Conservation (phyloP, 495 filamentous ascomycete species). For the Penicillium samsonianum region DNA sequence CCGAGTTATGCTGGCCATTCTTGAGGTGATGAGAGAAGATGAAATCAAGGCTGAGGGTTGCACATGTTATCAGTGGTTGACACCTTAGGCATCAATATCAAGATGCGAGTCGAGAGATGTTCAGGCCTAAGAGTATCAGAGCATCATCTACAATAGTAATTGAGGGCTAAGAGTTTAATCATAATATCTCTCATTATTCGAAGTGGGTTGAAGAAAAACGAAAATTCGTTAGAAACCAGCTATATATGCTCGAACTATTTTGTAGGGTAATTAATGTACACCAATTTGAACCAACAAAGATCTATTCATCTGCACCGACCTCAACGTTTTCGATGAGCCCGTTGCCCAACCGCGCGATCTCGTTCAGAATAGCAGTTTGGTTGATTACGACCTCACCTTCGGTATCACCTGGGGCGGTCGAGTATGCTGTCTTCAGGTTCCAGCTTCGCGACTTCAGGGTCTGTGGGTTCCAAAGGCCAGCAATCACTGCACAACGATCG, state of each 20-base stretch:
- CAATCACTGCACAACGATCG: slow-evolving; percentile 59
- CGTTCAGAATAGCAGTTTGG: slow-evolving; percentile 69
- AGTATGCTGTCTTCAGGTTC: slow-evolving; percentile 68
- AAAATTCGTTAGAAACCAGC: not conserved
- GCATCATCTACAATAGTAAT: not conserved
- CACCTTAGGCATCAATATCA: slow-evolving; percentile 16
- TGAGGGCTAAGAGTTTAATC: not conserved
- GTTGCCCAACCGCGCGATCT: slow-evolving; percentile 63
- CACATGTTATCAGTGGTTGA: slow-evolving; percentile 1
- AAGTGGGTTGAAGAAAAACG: not conserved
- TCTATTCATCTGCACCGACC: slow-evolving; percentile 10
- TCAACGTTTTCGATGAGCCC: slow-evolving; percentile 48
- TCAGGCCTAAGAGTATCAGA: not conserved
- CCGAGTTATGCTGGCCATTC: slow-evolving; percentile 16
- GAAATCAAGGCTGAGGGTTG: not conserved
- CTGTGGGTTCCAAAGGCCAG: slow-evolving; percentile 80
- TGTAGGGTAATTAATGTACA: slow-evolving; percentile 2
- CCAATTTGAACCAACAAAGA: slow-evolving; percentile 4
- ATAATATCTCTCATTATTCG: not conserved
- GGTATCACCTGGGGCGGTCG: slow-evolving; percentile 56
- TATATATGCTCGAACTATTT: not conserved
- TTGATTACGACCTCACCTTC: slow-evolving; percentile 62
- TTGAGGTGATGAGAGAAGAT: not conserved
- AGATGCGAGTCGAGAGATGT: not conserved
- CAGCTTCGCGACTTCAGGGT: slow-evolving; percentile 53